Evolutionary conservation across 495 filamentous ascomycete species (phyloP), one percentile per base, ranked within the genome.

Genomic region (Aspergillus panamensis): DNA sequence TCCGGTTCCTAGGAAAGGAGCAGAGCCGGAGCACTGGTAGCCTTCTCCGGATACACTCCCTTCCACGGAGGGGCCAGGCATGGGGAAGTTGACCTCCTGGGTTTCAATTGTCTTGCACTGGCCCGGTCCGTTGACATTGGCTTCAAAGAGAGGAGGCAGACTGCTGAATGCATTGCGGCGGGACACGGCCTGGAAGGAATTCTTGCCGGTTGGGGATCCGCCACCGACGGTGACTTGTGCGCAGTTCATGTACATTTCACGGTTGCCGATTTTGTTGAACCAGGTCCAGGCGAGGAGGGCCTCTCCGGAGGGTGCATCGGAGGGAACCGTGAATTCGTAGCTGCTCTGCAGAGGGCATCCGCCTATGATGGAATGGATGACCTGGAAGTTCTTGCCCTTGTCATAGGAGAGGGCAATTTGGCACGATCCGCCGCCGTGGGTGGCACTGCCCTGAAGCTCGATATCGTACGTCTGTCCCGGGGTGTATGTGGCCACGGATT

Each of bases 191-290:
- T 51, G 59, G 35, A 51, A 42, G 12, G 42, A 43, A 40, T 30
- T 61, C 54, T 16, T 62, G 47, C 74, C n/a, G n/a, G n/a, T n/a
- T n/a, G n/a, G n/a, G n/a, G 72, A 20, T 76, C 55, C 25, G 66
- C 81, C 83, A 0, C 74, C 71, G 61, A 96, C 81, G 6, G 79
- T 83, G 47, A 93, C 79, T 17, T 88, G 82, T 4, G 87, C 88
- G 59, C 92, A 97, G 80, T 92, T 91, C 92, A 95, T 96, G 79
- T 96, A 96, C 83, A 95, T 91, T 70, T 97, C 92, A 19, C 90
- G 83, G 75, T 92, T 91, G 48, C 91, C 91, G 52, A 92, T 68
- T 60, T 86, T 86, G 82, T 97, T 97, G 77, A 93, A 87, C 92
- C 92, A 97, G 4, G 88, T 87, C 84, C 90, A 96, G 14, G 87